phyloP scores from a whole-genome alignment of 1,139 yeast species.

The Pichia norvegensis region DNA sequence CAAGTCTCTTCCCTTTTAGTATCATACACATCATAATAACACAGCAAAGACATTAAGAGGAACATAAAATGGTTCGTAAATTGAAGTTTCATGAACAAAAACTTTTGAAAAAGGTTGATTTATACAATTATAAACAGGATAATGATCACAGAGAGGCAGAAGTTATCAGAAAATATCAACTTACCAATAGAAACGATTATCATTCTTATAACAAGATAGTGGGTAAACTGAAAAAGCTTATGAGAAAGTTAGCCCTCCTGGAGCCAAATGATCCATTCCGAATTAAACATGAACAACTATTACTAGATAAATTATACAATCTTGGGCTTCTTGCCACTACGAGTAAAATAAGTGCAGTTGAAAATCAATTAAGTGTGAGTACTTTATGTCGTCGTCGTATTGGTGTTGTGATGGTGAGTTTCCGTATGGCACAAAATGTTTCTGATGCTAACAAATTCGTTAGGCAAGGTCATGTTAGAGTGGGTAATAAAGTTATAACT shows the following conservation, averaged over 20 bases:
- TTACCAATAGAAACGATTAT: slow-evolving; percentile 92
- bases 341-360: slow-evolving; percentile 88
- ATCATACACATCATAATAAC: background rate
- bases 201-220: slow-evolving; percentile 87
- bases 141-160: slow-evolving; percentile 91
- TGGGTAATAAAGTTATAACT: slow-evolving; percentile 91
- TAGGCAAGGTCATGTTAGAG: slow-evolving; percentile 96
- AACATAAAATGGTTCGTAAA: slow-evolving; percentile 65
- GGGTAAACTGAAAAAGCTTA: slow-evolving; percentile 82
- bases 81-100: slow-evolving; percentile 93
- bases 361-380: slow-evolving; percentile 84
- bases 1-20: background rate
- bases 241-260: slow-evolving; percentile 74
- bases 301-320: slow-evolving; percentile 75
- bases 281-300: slow-evolving; percentile 74
- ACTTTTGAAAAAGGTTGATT: slow-evolving; percentile 89
- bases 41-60: background rate
- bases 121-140: slow-evolving; percentile 96
- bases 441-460: slow-evolving; percentile 85
- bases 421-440: slow-evolving; percentile 88
- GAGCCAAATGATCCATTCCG: slow-evolving; percentile 84
- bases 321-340: slow-evolving; percentile 85
- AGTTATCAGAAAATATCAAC: slow-evolving; percentile 89
- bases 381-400: slow-evolving; percentile 87
- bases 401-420: slow-evolving; percentile 90